Base-by-base conservation (phyloP, 2,329 filamentous ascomycete species). In the Xylariaceae sp. region DNA sequence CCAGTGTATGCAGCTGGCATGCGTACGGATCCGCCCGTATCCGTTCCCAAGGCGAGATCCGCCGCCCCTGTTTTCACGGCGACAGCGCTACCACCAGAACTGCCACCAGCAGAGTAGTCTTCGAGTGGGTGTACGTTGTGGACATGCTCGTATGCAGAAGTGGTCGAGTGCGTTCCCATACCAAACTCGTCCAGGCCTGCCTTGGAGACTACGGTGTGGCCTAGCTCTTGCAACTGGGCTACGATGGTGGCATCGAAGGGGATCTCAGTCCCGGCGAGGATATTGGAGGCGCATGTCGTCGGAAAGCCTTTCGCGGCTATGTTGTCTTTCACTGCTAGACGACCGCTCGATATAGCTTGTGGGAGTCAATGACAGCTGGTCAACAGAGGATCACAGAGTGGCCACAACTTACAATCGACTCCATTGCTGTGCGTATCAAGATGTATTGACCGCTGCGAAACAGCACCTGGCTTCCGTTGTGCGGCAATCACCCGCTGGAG, bases 141-240 rank as follows among this genome's bases (percentile, higher is more conserved):
- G 4, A 91, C 85, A 1, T 78, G 61, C 2, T 86, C 87, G 53
- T 83, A 80, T 41, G 72, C 66, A 1, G 88, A 89, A 55, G 83
- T 68, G 16, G 73, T 75, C 2, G 83, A 85, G 59, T 95, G 84
- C 8, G 89, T 94, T 2, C 89, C 89, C 90, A 95, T 95, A 19
- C 90, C 89, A 61, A 95, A 95, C 61, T 95, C 93, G 65, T 97
- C 93, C 72, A 97, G 81, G 61, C 95, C 95, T 6, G 89, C 90
- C 64, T 95, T 95, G 6, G 85, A 85, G 2, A 82, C 73, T 2
- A 91, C 62, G 4, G 75, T 62, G 4, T 79, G 81, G 32, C 84
- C 85, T 4, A 76, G 73, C 19, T 69, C 60, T 42, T 77, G 75
- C 26, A 96, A 73, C 53, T 83, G 77, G 38, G 73, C 67, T 26